Evolutionary conservation across 2,329 filamentous ascomycete species (phyloP), one percentile per base, ranked within the genome.

Genomic region (Calonectria multiphialidica): DNA sequence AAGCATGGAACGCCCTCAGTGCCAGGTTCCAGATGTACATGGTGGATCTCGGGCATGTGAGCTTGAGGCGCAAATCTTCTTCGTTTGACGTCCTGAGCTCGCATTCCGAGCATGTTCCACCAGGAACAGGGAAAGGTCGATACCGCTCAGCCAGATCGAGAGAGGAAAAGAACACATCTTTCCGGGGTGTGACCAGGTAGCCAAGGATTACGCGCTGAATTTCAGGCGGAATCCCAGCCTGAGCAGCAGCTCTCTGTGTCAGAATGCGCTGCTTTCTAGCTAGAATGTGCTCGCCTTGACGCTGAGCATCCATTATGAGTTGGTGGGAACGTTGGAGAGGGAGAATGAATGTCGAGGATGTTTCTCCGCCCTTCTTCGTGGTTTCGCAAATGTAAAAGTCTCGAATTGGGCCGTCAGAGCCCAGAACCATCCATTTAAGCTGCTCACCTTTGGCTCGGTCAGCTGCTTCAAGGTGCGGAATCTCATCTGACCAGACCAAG

Each of bases 291-390:
- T 25, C 21, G 18, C 16, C 50, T 8, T 62, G 49, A 15, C 33
- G 44, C 42, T 42, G 66, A 9, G 66, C 30, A 42, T 68, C 66
- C 50, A 68, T 6, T 7, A 68, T 33, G 33, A 62, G 62, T 53
- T 68, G 66, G 21, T 28, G 37, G 28, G 55, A 62, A 9, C 66
- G 66, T 4, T 55, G 53, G 4, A 68, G 10, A 9, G 33, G n/a
- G 21, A 28, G n/a, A 12, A 62, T 30, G 6, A 10, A 6, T n/a
- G 33, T 33, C 53, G 21, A 42, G 6, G 33, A 6, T n/a, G 40
- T 23, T 16, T 50, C 33, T 15, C 30, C 42, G 7, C 21, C 12
- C 13, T 33, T 33, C 9, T 67, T 44, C 28, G 37, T 16, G 15
- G 25, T 25, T 21, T 33, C 53, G 37, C 25, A 49, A 12, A 3